Percentiles rank a stretch among this genome's conserved stretches.
phyloP scores from a whole-genome alignment of 495 filamentous ascomycete genomes.

The Peziza echinospora region DNA sequence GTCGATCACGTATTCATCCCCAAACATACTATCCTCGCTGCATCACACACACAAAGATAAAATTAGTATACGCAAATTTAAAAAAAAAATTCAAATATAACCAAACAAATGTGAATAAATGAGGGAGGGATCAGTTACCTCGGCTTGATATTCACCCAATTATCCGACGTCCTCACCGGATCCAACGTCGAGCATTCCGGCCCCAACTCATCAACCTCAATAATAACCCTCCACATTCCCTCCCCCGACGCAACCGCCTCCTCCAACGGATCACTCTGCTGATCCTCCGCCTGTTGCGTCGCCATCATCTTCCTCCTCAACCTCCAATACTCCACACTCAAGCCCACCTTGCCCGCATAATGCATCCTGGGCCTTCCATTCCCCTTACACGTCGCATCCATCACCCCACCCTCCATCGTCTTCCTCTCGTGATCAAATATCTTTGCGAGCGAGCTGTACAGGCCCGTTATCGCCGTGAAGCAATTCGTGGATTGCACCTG shows the following conservation, averaged over 20 bases:
- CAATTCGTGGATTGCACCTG: slow-evolving; percentile 51
- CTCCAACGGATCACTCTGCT: slow-evolving; percentile 1
- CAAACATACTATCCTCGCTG: slow-evolving; percentile 25
- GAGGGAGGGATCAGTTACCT: slow-evolving; percentile 2
- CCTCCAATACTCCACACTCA: slow-evolving; percentile 75
- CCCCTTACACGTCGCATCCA: slow-evolving; percentile 38
- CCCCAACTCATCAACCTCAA: slow-evolving; percentile 36
- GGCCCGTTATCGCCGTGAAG: slow-evolving; percentile 67
- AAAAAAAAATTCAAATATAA: no score
- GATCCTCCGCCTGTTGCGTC: not conserved
- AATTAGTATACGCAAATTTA: no score
- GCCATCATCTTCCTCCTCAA: slow-evolving; percentile 29
- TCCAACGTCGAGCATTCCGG: slow-evolving; percentile 29
- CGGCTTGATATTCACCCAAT: slow-evolving; percentile 46
- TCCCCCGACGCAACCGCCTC: slow-evolving; percentile 14
- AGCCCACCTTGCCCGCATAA: slow-evolving; percentile 42
- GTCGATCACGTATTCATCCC: slow-evolving; percentile 29
- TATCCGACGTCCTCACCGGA: slow-evolving; percentile 39
- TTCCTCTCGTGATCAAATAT: slow-evolving; percentile 48
- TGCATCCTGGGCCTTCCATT: slow-evolving; percentile 69
- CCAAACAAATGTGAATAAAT: not conserved
- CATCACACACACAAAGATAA: no score
- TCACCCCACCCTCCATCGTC: slow-evolving; percentile 27
- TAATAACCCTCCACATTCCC: slow-evolving; percentile 36
- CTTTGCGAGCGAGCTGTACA: slow-evolving; percentile 42